Evolutionary conservation across 116 monocot species (phyloP).

Genomic region (Papilionanthe hybrid): DNA sequence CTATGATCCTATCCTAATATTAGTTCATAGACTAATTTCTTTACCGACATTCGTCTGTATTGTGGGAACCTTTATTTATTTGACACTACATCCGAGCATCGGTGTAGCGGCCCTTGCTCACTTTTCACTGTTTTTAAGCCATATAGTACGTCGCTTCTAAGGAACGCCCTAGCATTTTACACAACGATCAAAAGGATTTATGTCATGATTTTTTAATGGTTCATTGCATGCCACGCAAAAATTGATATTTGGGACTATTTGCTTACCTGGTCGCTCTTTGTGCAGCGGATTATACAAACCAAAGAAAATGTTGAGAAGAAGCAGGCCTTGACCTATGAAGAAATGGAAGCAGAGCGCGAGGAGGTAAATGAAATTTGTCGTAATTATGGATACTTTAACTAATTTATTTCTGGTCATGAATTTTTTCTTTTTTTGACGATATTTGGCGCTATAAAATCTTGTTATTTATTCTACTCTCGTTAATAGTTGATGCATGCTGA

Average conservation of each 20-base stretch:
- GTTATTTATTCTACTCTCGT: neutral
- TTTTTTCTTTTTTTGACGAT: neutral
- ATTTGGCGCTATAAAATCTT: neutral
- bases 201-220: neutral
- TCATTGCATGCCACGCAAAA: neutral
- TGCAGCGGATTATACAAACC: constrained; percentile 69
- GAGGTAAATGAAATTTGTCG: constrained; percentile 51
- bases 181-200: too few relatives aligned
- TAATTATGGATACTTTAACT: neutral
- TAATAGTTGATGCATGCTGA: neutral
- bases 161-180: too few relatives aligned
- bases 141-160: too few relatives aligned
- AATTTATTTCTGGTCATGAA: neutral
- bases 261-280: neutral
- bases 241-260: neutral
- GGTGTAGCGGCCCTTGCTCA: too few relatives aligned
- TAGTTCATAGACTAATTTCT: too few relatives aligned
- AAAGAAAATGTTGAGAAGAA: constrained; percentile 98
- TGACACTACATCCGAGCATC: too few relatives aligned
- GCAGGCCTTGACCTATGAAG: constrained; percentile 92
- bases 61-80: too few relatives aligned
- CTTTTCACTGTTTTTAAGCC: too few relatives aligned
- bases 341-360: constrained; percentile 99
- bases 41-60: too few relatives aligned
- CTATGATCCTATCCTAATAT: too few relatives aligned